These are phyloP conservation scores for Fusarium drepaniforme DNA, from an alignment of 2,329 filamentous ascomycete species.

Conservation along the genomic window DNA sequence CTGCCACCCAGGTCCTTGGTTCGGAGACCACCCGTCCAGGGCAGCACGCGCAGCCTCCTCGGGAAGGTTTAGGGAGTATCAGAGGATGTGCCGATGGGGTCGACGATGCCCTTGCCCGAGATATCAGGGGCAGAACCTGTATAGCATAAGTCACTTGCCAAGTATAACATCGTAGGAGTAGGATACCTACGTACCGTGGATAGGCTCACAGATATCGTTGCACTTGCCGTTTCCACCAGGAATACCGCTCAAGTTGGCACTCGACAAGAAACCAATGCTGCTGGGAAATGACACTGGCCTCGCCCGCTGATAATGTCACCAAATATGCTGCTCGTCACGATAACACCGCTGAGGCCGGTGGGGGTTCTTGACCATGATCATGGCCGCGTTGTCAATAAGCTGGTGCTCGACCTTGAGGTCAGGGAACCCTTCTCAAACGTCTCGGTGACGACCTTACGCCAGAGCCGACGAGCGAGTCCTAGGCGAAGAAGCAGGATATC, in stretches of 20 bases:
- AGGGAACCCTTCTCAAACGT: conserved; percentile 88
- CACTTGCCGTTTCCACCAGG: conserved; percentile 87
- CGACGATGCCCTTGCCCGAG: conserved; percentile 90
- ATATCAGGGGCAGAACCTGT: conserved; percentile 68
- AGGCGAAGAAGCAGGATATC: conserved; percentile 95
- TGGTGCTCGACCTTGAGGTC: conserved; percentile 87
- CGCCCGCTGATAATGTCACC: conserved; percentile 97
- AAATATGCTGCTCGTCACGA: conserved; percentile 94
- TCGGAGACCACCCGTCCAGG: conserved; percentile 79
- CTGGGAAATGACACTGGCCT: conserved; percentile 94
- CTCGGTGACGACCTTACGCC: conserved; percentile 88
- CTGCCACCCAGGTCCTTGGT: conserved; percentile 89
- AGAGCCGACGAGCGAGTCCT: conserved; percentile 86
- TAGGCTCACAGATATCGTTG: conserved; percentile 97
- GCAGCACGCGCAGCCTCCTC: conserved; percentile 52
- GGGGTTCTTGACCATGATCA: conserved; percentile 99
- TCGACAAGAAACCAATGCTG: conserved; percentile 87
- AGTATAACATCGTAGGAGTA: no score
- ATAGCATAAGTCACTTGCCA: not conserved
- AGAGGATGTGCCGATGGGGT: conserved; percentile 90
- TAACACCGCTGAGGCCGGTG: conserved; percentile 85
- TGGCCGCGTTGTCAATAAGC: conserved; percentile 95
- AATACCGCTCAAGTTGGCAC: conserved; percentile 86
- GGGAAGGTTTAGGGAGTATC: conserved; percentile 81
- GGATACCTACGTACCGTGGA: conserved; percentile 51